Evolutionary conservation across 306 rosid species (phyloP), one percentile per base, ranked within the genome.

Genomic region (Erythrophleum fordii): DNA sequence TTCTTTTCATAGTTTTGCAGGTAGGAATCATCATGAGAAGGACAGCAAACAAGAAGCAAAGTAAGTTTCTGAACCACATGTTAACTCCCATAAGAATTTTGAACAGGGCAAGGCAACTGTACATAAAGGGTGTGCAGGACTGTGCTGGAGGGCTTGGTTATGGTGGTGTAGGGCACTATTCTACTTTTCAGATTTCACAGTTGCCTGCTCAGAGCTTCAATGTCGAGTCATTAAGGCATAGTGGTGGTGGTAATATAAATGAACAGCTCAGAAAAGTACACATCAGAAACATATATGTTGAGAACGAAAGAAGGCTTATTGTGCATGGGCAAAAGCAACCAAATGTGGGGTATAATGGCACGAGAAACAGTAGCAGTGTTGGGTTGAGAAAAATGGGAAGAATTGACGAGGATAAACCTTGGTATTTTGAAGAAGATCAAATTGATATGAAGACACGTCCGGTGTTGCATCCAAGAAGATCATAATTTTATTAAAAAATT

Each of bases 401-500:
- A 70, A 88, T 90, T 70, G 94, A 90, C 26, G 94, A 86, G 68
- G 92, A 90, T 23, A 85, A 42, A 55, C 85, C 88, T 69, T 86
- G 89, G 81, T 72, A 20, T 59, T 90, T 86, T 85, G 73, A 80
- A 75, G 87, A 88, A 65, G 85, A 88, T 37, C 60, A 59, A 5
- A 49, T 55, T 34, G 13, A 64, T 62, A 62, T 71, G 14, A 76
- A 60, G 44, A 39, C 72, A 3, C 85, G 18, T 58, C n/a, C 42
- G 58, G 25, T 79, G 55, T 46, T 87, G 12, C 71, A 75, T 76
- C 66, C 85, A 39, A 87, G 86, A 56, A 84, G 81, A 22, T 25
- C 64, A 13, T 58, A 11, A 17, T 25, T 58, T 58, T 4, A 56
- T 22, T 56, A 10, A 81, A 25, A 25, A 14, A 23, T 25, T 0